These are phyloP conservation scores for Tarenaya hassleriana DNA, from an alignment of 345 rosid genomes.

Conservation along the genomic window DNA sequence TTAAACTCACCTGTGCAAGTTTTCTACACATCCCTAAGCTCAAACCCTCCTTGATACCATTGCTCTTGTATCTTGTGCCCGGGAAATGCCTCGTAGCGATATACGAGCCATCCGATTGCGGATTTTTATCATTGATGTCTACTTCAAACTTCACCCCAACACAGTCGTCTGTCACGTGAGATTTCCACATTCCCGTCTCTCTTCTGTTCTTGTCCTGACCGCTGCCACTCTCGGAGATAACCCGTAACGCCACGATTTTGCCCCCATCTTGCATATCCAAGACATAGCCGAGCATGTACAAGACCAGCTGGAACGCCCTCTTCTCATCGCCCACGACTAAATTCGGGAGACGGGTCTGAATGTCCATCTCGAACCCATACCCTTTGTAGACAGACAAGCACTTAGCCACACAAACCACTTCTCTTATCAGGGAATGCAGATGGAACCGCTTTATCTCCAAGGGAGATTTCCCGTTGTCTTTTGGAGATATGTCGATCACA, in stretches of 20 bases:
- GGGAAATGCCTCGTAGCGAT: conserved; percentile 27
- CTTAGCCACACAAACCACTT: conserved; percentile 79
- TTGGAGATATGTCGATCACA: conserved; percentile 65
- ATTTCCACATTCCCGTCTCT: conserved; percentile 44
- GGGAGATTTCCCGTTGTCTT: conserved; percentile 63
- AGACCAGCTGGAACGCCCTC: conserved; percentile 83
- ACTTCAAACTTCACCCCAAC: conserved; percentile 61
- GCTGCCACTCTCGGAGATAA: conserved; percentile 37
- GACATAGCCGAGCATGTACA: conserved; percentile 83
- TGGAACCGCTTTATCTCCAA: conserved; percentile 58
- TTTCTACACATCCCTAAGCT: conserved; percentile 83
- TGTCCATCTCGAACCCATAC: conserved; percentile 54
- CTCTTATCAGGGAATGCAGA: conserved; percentile 69
- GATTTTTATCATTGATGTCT: conserved; percentile 46
- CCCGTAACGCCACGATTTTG: conserved; percentile 52
- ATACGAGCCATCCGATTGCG: conserved; percentile 35
- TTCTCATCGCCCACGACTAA: conserved; percentile 78
- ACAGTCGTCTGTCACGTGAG: conserved; percentile 40
- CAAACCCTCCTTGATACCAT: conserved; percentile 54
- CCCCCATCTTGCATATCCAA: conserved; percentile 52
- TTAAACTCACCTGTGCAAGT: conserved; percentile 83
- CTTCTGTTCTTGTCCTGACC: conserved; percentile 47
- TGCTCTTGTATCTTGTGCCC: conserved; percentile 36
- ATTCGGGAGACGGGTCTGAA: conserved; percentile 65
- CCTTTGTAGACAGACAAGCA: conserved; percentile 74